These are phyloP conservation scores for Aphanomyces cochlioides DNA, from an alignment of 352 stramenopile species.

Conservation along the genomic window DNA sequence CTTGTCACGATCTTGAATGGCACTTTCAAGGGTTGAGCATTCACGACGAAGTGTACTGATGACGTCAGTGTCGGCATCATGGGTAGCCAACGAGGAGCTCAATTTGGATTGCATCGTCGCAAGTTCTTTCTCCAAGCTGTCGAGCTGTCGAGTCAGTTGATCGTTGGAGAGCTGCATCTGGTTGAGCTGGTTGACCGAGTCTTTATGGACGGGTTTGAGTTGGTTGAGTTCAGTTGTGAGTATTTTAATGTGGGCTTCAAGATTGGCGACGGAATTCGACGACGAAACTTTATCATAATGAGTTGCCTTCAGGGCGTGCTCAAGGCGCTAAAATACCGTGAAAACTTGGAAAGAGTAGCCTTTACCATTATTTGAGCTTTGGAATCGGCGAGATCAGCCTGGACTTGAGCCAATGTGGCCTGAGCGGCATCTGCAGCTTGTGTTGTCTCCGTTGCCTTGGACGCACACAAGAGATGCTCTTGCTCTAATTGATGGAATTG, in stretches of 20 bases:
- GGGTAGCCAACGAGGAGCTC: conserved; percentile 34
- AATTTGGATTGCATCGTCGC: conserved; percentile 57
- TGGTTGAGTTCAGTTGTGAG: conserved; percentile 55
- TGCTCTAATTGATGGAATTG: conserved; percentile 53
- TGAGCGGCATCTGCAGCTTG: neutral
- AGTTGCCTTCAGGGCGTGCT: conserved; percentile 64
- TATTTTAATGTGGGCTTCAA: conserved; percentile 71
- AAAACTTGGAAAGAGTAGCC: neutral
- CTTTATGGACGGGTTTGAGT: conserved; percentile 53
- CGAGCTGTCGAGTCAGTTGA: conserved; percentile 39
- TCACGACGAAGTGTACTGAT: conserved; percentile 34
- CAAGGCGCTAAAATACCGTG: conserved; percentile 43
- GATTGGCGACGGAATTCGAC: conserved; percentile 70
- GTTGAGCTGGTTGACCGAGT: conserved; percentile 37
- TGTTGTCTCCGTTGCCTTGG: neutral
- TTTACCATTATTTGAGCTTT: conserved; percentile 8
- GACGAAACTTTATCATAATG: conserved; percentile 85
- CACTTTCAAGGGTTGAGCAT: conserved; percentile 63
- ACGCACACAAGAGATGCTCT: conserved; percentile 34
- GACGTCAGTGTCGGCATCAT: conserved; percentile 53
- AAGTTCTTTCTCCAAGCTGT: conserved; percentile 47
- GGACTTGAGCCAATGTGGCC: neutral
- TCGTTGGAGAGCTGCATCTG: conserved; percentile 41
- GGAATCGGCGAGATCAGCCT: neutral
- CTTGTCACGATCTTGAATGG: conserved; percentile 63